Evolutionary conservation across 2,329 filamentous ascomycete species (phyloP).

Genomic region (Stemphylium lycopersici): DNA sequence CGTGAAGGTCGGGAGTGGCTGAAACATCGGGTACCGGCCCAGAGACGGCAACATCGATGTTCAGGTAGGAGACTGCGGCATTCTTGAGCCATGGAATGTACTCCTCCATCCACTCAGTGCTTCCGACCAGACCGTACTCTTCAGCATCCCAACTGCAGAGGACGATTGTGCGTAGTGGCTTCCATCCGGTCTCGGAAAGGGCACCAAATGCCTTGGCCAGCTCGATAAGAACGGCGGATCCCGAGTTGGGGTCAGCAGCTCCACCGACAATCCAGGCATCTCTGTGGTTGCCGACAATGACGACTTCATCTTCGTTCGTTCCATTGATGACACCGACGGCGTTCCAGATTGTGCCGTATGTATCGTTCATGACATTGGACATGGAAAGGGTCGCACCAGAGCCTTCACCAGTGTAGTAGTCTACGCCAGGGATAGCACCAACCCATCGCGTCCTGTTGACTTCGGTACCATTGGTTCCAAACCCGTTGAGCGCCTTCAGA

Average conservation of each 20-base stretch:
- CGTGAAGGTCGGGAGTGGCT: slow-evolving; percentile 51
- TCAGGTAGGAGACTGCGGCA: slow-evolving; percentile 57
- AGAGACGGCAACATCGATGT: slow-evolving; percentile 56
- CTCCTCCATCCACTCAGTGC: slow-evolving; percentile 59
- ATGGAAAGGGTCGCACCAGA: slow-evolving; percentile 56
- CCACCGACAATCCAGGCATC: slow-evolving; percentile 63
- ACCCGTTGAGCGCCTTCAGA: slow-evolving; percentile 79
- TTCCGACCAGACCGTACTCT: slow-evolving; percentile 48
- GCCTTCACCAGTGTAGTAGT: slow-evolving; percentile 53
- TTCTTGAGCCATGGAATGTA: slow-evolving; percentile 55
- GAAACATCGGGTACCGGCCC: slow-evolving; percentile 41
- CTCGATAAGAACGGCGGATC: slow-evolving; percentile 58
- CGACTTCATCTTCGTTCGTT: slow-evolving; percentile 62
- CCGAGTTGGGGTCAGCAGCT: slow-evolving; percentile 60
- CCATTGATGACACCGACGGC: slow-evolving; percentile 72
- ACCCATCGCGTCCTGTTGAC: slow-evolving; percentile 50
- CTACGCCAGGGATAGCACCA: slow-evolving; percentile 44
- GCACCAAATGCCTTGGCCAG: slow-evolving; percentile 58
- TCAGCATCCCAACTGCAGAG: slow-evolving; percentile 54
- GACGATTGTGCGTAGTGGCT: slow-evolving; percentile 58
- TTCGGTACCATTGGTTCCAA: slow-evolving; percentile 65
- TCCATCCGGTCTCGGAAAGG: slow-evolving; percentile 57
- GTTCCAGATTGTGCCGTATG: slow-evolving; percentile 82
- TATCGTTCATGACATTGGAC: slow-evolving; percentile 78
- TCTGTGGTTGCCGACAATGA: slow-evolving; percentile 60